phyloP scores from a whole-genome alignment of 371 early-diverging fungal genomes.

The Mortierella polycephala region DNA sequence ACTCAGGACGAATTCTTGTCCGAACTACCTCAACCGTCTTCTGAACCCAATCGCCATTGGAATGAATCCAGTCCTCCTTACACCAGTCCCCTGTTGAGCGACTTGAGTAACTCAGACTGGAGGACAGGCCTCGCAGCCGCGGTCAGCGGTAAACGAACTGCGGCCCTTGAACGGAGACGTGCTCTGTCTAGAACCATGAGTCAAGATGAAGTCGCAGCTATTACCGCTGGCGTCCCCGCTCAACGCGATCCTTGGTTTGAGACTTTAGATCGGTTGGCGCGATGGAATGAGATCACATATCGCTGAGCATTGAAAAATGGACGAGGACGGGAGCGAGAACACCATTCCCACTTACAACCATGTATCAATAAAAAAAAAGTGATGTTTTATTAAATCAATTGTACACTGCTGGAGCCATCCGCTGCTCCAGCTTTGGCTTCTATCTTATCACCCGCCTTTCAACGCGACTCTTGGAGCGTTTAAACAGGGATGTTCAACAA shows the following conservation, averaged over 20 bases:
- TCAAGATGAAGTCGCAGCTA: constrained; percentile 21
- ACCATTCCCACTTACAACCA: no score
- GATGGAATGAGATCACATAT: constrained; percentile 50
- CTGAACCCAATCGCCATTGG: constrained; percentile 5
- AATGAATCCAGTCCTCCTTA: neutral
- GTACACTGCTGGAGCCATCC: no score
- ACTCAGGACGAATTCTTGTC: constrained; percentile 28
- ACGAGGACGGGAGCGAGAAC: no score
- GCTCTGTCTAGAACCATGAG: constrained; percentile 37
- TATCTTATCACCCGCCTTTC: no score
- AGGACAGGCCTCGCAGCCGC: constrained; percentile 37
- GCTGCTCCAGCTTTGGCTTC: no score
- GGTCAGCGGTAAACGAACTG: constrained; percentile 48
- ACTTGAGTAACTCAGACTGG: constrained; percentile 29
- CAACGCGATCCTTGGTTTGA: constrained; percentile 41
- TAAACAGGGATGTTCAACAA: constrained; percentile 53
- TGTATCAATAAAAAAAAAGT: no score
- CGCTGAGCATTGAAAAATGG: constrained; percentile 7
- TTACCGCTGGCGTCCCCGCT: neutral
- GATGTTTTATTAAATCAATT: no score
- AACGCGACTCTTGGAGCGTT: neutral
- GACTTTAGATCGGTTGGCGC: constrained; percentile 36
- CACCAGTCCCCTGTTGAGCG: constrained; percentile 32
- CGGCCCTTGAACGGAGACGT: constrained; percentile 42
- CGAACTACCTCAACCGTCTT: constrained; percentile 13